Percentiles rank a stretch among this genome's conserved stretches.
Conservation (phyloP, 2,329 filamentous ascomycete species). For the Colletotrichum melonis region DNA sequence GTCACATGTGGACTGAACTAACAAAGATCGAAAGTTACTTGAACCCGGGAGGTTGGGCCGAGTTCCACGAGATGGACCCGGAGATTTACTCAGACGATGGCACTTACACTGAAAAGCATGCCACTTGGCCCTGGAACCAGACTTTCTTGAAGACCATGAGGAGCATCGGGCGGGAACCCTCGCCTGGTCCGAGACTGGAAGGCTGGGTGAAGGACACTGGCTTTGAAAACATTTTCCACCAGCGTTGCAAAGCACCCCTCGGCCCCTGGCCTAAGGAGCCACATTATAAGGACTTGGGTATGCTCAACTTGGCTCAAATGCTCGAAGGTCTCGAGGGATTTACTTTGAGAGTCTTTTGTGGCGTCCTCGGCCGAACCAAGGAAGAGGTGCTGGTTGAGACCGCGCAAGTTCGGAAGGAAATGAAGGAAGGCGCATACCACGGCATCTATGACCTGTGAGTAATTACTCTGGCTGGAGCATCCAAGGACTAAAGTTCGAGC, state of each 20-base stretch:
- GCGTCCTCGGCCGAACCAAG: conserved; percentile 42
- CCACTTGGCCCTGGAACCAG: conserved; percentile 48
- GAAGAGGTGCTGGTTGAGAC: conserved; percentile 43
- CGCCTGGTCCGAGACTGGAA: conserved; percentile 37
- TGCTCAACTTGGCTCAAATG: conserved; percentile 30
- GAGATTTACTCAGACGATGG: conserved; percentile 51
- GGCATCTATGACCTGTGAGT: background rate
- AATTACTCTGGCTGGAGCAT: background rate
- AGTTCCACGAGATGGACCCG: conserved; percentile 51
- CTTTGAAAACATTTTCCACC: conserved; percentile 47
- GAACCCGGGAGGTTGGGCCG: conserved; percentile 41
- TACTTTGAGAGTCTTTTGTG: conserved; percentile 42
- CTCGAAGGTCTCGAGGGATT: conserved; percentile 39
- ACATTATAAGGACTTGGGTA: conserved; percentile 45
- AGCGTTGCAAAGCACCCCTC: conserved; percentile 21
- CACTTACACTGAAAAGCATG: conserved; percentile 40
- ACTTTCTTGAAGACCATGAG: conserved; percentile 45
- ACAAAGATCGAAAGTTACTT: background rate
- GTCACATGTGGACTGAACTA: background rate
- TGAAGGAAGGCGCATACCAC: conserved; percentile 34
- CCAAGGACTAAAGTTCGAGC: background rate
- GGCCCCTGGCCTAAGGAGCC: background rate
- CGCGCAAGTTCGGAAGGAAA: conserved; percentile 42
- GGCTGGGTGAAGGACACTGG: conserved; percentile 49
- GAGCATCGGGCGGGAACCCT: conserved; percentile 51